Evolutionary conservation across 2,329 filamentous ascomycete species (phyloP), one percentile per base, ranked within the genome.

Genomic region (Geosmithia putterillii): DNA sequence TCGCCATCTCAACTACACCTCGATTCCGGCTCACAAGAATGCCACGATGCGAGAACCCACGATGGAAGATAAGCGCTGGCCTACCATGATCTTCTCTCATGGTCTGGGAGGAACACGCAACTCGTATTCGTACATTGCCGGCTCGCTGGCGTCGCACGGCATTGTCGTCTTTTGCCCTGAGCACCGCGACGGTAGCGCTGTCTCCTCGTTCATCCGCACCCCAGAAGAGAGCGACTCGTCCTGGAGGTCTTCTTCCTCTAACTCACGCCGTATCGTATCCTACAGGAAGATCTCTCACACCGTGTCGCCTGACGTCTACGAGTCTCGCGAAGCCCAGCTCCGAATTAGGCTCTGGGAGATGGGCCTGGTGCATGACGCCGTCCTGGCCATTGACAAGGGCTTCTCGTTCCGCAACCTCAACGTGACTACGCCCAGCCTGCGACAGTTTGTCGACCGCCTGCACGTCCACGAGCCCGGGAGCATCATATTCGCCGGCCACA

Each of bases 21-120:
- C 78, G 2, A 81, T 90, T 21, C 84, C 84, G 6, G 83, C 77
- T 21, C 70, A 78, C 50, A 80, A 84, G 51, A 85, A 88, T 56
- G 84, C 84, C 10, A 67, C 71, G 6, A 60, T 89, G 7, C 70
- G 79, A 55, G 46, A 66, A 46, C 54, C 76, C 46, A 54, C 64
- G 10, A 63, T 67, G 3, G 54, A 65, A 4, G 62, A 65, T 46
- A 64, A 69, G 44, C 67, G 77, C 64, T 92, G 85, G 82, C 86
- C 87, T 0, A 83, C 86, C 1, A 79, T 87, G 66, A 69, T 94
- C 48, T 94, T 94, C 62, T 92, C 86, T 2, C 87, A 94, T 56
- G 87, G 87, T 1, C 69, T 94, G 1, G 87, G 84, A 34, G 87
- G 87, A 34, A 81, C 77, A 46, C 74, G 85, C 50, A 92, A 92